Evolutionary conservation across 1,139 yeast genomes (phyloP).

Genomic region (Blastobotrys elegans): DNA sequence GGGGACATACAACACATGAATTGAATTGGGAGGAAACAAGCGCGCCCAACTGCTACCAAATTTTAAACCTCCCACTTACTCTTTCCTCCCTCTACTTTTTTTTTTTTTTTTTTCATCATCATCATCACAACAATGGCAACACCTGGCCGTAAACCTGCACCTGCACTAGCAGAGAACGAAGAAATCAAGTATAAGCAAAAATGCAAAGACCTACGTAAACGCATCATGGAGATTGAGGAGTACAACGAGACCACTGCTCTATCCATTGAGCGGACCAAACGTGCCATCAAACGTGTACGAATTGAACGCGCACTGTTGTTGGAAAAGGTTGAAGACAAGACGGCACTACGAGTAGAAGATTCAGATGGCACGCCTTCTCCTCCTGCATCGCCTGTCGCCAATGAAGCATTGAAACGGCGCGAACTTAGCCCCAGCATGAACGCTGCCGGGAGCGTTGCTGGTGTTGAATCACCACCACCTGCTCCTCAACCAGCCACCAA

Average conservation of each 20-base stretch:
- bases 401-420: conserved; percentile 14
- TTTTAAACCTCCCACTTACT: too few species aligned
- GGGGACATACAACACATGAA: too few species aligned
- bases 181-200: conserved; percentile 47
- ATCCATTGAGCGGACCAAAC: conserved; percentile 73
- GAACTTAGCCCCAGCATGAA: conserved; percentile 12
- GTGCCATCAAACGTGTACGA: conserved; percentile 71
- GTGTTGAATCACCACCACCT: conserved; percentile 6
- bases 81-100: too few species aligned
- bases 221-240: conserved; percentile 71
- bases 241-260: conserved; percentile 74
- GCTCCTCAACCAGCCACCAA: conserved; percentile 6
- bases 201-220: conserved; percentile 65
- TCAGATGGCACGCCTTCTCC: conserved; percentile 32
- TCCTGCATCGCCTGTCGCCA: conserved; percentile 28
- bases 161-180: conserved; percentile 11
- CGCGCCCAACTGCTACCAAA: too few species aligned
- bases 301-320: conserved; percentile 76
- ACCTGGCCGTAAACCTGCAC: not conserved
- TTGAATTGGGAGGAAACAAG: too few species aligned
- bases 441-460: conserved; percentile 4
- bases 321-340: conserved; percentile 63
- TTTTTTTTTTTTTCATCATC: too few species aligned
- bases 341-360: conserved; percentile 25
- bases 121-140: not conserved